Evolutionary conservation across 2,329 filamentous ascomycete species (phyloP).

Genomic region (Trichophyton equinum): DNA sequence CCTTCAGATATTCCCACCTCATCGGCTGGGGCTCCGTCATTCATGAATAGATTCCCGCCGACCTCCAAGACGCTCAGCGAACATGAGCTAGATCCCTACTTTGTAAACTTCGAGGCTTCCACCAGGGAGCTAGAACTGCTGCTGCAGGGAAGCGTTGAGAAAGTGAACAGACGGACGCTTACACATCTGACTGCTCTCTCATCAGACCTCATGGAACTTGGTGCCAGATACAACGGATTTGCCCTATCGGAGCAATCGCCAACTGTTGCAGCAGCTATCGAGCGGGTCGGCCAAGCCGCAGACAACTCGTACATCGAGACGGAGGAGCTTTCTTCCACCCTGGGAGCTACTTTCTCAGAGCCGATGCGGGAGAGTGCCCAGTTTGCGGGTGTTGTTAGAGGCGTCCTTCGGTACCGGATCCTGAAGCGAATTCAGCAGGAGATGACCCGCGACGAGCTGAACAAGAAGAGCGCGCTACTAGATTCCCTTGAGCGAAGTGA

Average conservation of each 20-base stretch:
- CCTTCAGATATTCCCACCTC: neutral
- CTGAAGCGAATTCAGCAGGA: conserved; percentile 94
- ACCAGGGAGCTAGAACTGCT: conserved; percentile 84
- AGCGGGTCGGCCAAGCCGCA: conserved; percentile 84
- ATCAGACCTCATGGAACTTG: conserved; percentile 80
- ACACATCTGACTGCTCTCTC: conserved; percentile 74
- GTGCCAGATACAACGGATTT: conserved; percentile 93
- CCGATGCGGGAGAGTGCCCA: conserved; percentile 97
- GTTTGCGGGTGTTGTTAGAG: conserved; percentile 86
- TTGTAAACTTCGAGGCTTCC: conserved; percentile 80
- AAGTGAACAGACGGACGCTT: conserved; percentile 81
- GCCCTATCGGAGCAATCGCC: conserved; percentile 85
- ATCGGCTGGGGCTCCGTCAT: conserved; percentile 44
- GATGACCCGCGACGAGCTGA: conserved; percentile 85
- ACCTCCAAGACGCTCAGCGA: conserved; percentile 59
- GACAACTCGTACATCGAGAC: conserved; percentile 95
- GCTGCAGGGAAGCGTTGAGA: conserved; percentile 87
- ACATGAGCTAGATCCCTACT: conserved; percentile 88
- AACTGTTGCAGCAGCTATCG: conserved; percentile 81
- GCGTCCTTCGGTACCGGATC: conserved; percentile 76
- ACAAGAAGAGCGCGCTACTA: conserved; percentile 70
- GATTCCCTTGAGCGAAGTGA: conserved; percentile 90
- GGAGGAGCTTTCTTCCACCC: conserved; percentile 70
- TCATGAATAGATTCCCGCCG: conserved; percentile 71
- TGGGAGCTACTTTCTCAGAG: conserved; percentile 92